Evolutionary conservation across 306 rosid species (phyloP).

Genomic region (Cicer yamashitae): DNA sequence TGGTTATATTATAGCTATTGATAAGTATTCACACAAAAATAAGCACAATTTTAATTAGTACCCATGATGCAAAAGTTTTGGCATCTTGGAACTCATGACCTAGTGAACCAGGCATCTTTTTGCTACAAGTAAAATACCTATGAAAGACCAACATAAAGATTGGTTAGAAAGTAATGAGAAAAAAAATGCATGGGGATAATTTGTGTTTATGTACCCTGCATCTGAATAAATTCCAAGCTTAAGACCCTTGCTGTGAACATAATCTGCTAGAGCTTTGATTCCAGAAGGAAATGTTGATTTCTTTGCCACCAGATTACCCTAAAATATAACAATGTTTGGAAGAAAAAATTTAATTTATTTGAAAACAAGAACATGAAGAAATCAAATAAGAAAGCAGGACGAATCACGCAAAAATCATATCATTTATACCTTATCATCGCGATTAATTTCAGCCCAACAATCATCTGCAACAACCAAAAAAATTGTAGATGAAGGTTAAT

Average conservation of each 20-base stretch:
- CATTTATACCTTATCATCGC: constrained; percentile 65
- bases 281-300: constrained; percentile 93
- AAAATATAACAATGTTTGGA: neutral
- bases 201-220: constrained; percentile 72
- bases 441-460: constrained; percentile 93
- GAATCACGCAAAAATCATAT: constrained; percentile 4
- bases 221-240: constrained; percentile 96
- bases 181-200: neutral
- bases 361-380: neutral
- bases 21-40: neutral
- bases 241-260: constrained; percentile 92
- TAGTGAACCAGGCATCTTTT: constrained; percentile 91
- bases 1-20: neutral
- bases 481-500: neutral
- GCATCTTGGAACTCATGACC: constrained; percentile 95
- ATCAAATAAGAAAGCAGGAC: neutral
- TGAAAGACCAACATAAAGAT: constrained; percentile 22
- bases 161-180: neutral
- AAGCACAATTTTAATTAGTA: constrained; percentile 39
- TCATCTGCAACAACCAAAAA: constrained; percentile 64
- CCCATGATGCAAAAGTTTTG: constrained; percentile 92
- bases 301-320: constrained; percentile 81
- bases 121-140: constrained; percentile 92
- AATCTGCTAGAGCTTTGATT: constrained; percentile 85
- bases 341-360: neutral